Percentiles rank a stretch among this genome's conserved stretches.
These are phyloP conservation scores for Fulvia fulva DNA, from an alignment of 2,329 filamentous ascomycete species.

Conservation along the genomic window DNA sequence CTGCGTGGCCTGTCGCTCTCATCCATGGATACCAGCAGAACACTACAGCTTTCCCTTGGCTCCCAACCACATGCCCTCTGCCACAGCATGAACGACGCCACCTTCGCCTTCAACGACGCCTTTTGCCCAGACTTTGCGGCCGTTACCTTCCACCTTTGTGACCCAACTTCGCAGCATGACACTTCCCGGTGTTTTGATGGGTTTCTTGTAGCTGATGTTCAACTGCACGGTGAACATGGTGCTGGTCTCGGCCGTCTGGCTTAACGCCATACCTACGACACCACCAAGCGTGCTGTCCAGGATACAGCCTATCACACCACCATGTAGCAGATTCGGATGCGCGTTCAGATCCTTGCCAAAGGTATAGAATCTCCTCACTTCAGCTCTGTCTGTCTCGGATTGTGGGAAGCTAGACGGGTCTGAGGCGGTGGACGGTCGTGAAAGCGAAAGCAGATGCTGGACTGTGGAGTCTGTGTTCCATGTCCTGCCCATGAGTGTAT, in stretches of 20 bases:
- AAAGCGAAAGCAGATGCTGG: slow-evolving; percentile 14
- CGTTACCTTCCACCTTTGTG: slow-evolving; percentile 15
- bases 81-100: slow-evolving; percentile 17
- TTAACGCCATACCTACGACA: slow-evolving; percentile 14
- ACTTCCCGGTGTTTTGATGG: slow-evolving; percentile 20
- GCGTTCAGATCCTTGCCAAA: slow-evolving; percentile 21
- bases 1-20: too few relatives aligned
- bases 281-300: slow-evolving; percentile 19
- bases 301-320: slow-evolving; percentile 20
- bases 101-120: slow-evolving; percentile 20
- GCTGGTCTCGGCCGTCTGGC: slow-evolving; percentile 4
- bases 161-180: slow-evolving; percentile 20
- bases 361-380: slow-evolving; percentile 20
- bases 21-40: too few relatives aligned
- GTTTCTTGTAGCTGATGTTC: slow-evolving; percentile 21
- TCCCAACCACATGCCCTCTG: slow-evolving; percentile 23
- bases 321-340: slow-evolving; percentile 20
- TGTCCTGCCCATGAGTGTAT: slow-evolving; percentile 23
- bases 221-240: slow-evolving; percentile 23
- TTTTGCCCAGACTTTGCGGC: slow-evolving; percentile 21
- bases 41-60: not conserved
- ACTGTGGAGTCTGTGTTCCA: slow-evolving; percentile 22
- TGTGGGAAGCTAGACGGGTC: slow-evolving; percentile 5
- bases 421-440: slow-evolving; percentile 5
- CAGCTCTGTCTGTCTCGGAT: slow-evolving; percentile 11